A percentile compares a stretch with the other conserved stretches of the same genome.
phyloP scores from a whole-genome alignment of 2,329 filamentous ascomycete species.

The Cladosporium sp. region DNA sequence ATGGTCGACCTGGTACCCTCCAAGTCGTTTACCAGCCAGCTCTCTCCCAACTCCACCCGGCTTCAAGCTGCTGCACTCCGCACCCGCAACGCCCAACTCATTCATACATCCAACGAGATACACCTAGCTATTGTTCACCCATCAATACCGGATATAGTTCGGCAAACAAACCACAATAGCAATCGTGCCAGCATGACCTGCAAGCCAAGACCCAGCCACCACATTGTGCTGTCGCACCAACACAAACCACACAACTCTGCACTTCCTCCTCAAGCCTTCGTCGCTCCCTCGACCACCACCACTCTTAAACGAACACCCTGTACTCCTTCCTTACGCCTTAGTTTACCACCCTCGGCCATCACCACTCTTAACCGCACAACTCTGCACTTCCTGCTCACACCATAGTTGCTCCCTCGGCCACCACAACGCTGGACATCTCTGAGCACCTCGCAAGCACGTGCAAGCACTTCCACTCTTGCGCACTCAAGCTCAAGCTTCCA shows the following conservation, averaged over 20 bases:
- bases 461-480: background rate
- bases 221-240: background rate
- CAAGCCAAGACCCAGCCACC: background rate
- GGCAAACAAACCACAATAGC: background rate
- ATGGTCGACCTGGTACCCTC: background rate
- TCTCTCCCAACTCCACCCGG: background rate
- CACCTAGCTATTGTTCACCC: background rate
- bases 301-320: background rate
- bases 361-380: background rate
- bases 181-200: background rate
- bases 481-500: background rate
- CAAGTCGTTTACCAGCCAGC: background rate
- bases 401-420: background rate
- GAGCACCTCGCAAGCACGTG: background rate
- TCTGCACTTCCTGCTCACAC: background rate
- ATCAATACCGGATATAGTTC: background rate
- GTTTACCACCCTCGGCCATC: background rate
- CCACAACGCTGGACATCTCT: background rate
- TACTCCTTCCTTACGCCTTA: background rate
- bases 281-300: too few relatives aligned
- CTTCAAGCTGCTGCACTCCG: conserved; percentile 3
- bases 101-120: background rate
- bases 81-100: background rate
- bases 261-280: background rate
- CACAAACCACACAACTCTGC: background rate